A percentile compares a stretch with the other conserved stretches of the same genome.
phyloP scores from a whole-genome alignment of 768 basidiomycete species.

The Coprinellus micaceus region DNA sequence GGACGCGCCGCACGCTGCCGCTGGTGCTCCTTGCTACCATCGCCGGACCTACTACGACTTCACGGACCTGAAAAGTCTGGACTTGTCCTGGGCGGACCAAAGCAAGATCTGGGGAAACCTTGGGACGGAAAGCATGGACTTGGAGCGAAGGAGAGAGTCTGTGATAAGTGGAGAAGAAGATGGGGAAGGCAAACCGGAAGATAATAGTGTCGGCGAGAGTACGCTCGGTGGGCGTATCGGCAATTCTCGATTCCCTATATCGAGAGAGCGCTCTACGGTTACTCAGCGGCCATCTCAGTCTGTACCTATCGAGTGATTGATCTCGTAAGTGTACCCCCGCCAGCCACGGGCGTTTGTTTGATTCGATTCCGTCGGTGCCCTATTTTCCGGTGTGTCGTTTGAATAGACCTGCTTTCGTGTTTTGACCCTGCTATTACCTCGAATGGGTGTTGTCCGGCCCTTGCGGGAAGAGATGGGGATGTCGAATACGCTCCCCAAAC shows the following conservation, averaged over 20 bases:
- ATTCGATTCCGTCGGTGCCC: not conserved
- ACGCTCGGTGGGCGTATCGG: not conserved
- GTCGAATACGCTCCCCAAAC: not conserved
- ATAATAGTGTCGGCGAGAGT: not conserved
- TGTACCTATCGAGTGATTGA: not conserved
- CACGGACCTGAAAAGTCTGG: slow-evolving; percentile 27
- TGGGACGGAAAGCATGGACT: not conserved
- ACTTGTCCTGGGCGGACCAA: slow-evolving; percentile 36
- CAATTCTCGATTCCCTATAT: slow-evolving; percentile 30
- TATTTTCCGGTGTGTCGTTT: not conserved
- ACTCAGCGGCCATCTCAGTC: slow-evolving; percentile 19
- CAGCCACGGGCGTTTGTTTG: slow-evolving; percentile 1
- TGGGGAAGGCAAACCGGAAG: not conserved
- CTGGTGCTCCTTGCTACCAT: slow-evolving; percentile 4
- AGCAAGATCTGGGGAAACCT: slow-evolving; percentile 22
- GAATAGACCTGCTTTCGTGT: not conserved
- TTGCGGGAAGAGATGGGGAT: not conserved
- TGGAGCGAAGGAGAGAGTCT: not conserved
- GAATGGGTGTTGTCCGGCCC: not conserved
- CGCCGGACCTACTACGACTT: slow-evolving; percentile 22
- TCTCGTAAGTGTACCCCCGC: not conserved
- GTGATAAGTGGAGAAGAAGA: not conserved
- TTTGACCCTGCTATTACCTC: not conserved
- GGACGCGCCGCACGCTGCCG: slow-evolving; percentile 10
- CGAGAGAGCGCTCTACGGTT: slow-evolving; percentile 45